Evolutionary conservation across 83 land plant genomes (phyloP).

Genomic region (Picea engelmannii): DNA sequence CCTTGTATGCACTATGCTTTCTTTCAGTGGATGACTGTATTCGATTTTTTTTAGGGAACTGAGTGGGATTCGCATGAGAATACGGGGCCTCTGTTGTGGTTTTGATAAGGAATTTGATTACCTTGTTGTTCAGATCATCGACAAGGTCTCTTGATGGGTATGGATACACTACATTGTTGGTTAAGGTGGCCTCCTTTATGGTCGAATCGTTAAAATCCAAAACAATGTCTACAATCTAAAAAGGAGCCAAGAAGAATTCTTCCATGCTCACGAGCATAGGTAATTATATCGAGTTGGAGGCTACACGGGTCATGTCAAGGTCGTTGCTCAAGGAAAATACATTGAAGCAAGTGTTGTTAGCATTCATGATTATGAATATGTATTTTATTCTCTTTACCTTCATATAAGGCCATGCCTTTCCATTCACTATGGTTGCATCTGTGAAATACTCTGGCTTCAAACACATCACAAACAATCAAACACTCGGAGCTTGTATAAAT

Average conservation of each 20-base stretch:
- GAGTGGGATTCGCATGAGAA: background rate
- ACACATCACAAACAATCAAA: background rate
- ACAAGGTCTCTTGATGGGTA: slow-evolving; percentile 19
- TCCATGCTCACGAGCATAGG: background rate
- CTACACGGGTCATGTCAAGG: slow-evolving; percentile 36
- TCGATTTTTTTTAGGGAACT: background rate
- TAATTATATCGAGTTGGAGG: slow-evolving; percentile 29
- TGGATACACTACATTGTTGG: slow-evolving; percentile 46
- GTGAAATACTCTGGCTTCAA: slow-evolving; percentile 74
- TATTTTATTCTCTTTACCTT: slow-evolving; percentile 22
- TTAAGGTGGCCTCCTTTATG: slow-evolving; percentile 5
- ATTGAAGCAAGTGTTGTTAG: slow-evolving; percentile 44
- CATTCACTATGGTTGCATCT: slow-evolving; percentile 67
- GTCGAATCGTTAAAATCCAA: slow-evolving; percentile 19
- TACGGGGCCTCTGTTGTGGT: background rate
- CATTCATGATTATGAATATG: slow-evolving; percentile 27
- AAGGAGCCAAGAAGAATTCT: slow-evolving; percentile 16
- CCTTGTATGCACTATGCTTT: slow-evolving; percentile 27
- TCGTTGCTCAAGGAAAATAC: slow-evolving; percentile 42
- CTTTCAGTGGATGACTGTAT: background rate
- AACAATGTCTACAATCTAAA: slow-evolving; percentile 32
- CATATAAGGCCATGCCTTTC: slow-evolving; percentile 77
- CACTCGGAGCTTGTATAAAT: background rate
- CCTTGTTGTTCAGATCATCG: background rate
- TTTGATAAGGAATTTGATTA: slow-evolving; percentile 41